A percentile compares a stretch with the other conserved stretches of the same genome.
Conservation (phyloP, 2,329 filamentous ascomycete genomes). For the Stemphylium lycopersici region DNA sequence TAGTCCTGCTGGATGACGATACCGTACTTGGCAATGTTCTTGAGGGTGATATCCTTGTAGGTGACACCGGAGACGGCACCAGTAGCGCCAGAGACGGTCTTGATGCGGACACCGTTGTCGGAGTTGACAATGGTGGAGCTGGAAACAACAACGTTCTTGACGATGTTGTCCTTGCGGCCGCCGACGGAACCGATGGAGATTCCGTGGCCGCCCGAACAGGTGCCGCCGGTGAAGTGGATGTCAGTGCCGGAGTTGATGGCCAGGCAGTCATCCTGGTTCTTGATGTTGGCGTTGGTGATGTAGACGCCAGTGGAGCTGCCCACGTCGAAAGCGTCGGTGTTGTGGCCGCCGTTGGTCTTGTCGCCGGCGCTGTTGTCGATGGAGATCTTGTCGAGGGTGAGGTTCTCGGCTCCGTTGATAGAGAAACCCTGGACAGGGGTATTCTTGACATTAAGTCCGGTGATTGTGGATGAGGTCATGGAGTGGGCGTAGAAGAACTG, state of each 20-base stretch:
- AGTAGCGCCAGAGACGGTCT: slow-evolving; percentile 60
- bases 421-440: slow-evolving; percentile 62
- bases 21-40: slow-evolving; percentile 56
- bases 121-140: slow-evolving; percentile 58
- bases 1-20: slow-evolving; percentile 62
- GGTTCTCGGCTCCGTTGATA: slow-evolving; percentile 52
- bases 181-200: slow-evolving; percentile 67
- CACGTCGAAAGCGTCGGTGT: slow-evolving; percentile 66
- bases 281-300: slow-evolving; percentile 59
- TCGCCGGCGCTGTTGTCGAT: slow-evolving; percentile 66
- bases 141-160: slow-evolving; percentile 60
- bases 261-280: slow-evolving; percentile 67
- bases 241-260: slow-evolving; percentile 63
- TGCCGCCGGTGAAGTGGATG: slow-evolving; percentile 47
- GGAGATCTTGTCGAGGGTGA: slow-evolving; percentile 58
- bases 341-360: slow-evolving; percentile 47
- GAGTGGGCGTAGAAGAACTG: slow-evolving; percentile 66
- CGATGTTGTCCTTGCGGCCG: slow-evolving; percentile 61
- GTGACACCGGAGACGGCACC: slow-evolving; percentile 58
- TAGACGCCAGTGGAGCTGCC: slow-evolving; percentile 56
- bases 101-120: slow-evolving; percentile 64
- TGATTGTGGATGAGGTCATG: slow-evolving; percentile 59
- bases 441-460: slow-evolving; percentile 59
- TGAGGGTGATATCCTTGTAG: slow-evolving; percentile 56
- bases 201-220: slow-evolving; percentile 62